phyloP scores from a whole-genome alignment of 2,329 filamentous ascomycete genomes.

The Penicillium polonicum region DNA sequence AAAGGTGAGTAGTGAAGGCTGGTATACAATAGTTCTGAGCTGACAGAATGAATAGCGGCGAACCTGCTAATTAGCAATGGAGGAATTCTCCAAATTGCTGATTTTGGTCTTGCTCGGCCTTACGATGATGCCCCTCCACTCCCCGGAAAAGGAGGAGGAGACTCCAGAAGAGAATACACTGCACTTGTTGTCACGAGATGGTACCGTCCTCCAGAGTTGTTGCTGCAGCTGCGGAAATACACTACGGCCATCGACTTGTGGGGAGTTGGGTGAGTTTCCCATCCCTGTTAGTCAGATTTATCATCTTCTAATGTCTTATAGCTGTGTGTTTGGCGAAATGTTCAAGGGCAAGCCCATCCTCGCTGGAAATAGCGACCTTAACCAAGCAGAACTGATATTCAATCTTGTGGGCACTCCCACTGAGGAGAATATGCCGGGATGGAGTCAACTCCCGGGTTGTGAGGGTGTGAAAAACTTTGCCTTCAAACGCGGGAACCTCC shows the following conservation, averaged over 20 bases:
- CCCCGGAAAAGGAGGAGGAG: constrained; percentile 75
- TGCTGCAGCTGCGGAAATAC: constrained; percentile 83
- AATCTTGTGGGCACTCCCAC: constrained; percentile 86
- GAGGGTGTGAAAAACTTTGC: constrained; percentile 67
- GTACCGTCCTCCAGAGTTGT: constrained; percentile 92
- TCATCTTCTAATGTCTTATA: constrained; percentile 35
- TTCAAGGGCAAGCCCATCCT: constrained; percentile 90
- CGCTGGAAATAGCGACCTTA: constrained; percentile 79
- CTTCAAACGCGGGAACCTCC: constrained; percentile 63
- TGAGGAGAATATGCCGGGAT: constrained; percentile 90
- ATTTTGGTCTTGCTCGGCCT: constrained; percentile 91
- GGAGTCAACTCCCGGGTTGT: constrained; percentile 76
- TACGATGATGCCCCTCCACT: constrained; percentile 83
- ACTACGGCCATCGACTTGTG: constrained; percentile 98
- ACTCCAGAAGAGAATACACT: constrained; percentile 87
- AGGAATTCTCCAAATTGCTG: constrained; percentile 91
- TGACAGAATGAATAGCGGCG: constrained; percentile 57
- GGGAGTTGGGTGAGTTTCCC: constrained; percentile 77
- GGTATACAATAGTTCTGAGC: not conserved
- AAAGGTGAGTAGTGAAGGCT: constrained; percentile 54
- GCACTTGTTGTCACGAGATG: constrained; percentile 95
- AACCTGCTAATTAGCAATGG: constrained; percentile 95
- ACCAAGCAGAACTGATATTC: constrained; percentile 93
- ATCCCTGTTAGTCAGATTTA: not conserved
- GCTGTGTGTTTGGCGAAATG: constrained; percentile 99